These are phyloP conservation scores for Heliamphora pulchella DNA, from an alignment of 179 eudicot species.

Conservation along the genomic window DNA sequence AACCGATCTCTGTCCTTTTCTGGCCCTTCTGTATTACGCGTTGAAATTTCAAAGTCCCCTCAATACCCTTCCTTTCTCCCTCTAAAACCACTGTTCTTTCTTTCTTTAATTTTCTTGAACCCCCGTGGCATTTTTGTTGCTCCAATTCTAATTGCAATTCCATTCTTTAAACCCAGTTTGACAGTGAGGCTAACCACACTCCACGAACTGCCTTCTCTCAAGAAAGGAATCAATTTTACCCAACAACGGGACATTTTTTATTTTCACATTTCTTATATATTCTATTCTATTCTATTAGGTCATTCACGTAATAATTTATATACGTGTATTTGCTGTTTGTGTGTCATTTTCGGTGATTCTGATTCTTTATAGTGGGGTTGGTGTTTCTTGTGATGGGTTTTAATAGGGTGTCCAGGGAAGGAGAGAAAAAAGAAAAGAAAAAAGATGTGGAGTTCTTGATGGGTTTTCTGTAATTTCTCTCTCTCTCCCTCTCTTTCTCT, in stretches of 20 bases:
- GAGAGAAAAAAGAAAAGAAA: too few species aligned
- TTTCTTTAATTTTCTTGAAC: background rate
- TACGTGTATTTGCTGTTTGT: conserved; percentile 11
- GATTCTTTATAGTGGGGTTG: conserved; percentile 14
- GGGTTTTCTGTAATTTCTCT: background rate
- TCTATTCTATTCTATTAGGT: too few species aligned
- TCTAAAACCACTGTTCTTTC: conserved; percentile 4
- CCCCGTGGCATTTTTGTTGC: background rate
- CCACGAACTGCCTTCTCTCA: conserved; percentile 20
- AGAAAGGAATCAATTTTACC: conserved; percentile 18
- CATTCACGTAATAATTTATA: too few species aligned
- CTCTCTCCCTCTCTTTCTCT: background rate
- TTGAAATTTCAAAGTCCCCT: too few species aligned
- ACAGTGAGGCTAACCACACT: conserved; percentile 3
- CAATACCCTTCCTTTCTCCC: background rate
- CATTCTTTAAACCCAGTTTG: conserved; percentile 14
- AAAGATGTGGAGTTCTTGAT: conserved; percentile 7
- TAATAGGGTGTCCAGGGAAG: background rate
- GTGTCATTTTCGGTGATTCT: conserved; percentile 9
- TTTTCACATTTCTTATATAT: too few species aligned
- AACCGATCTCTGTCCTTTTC: background rate
- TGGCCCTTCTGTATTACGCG: background rate
- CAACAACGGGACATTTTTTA: too few species aligned
- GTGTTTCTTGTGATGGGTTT: conserved; percentile 19
- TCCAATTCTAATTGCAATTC: background rate